Base-by-base conservation (phyloP, 1,139 yeast species). In the Protomyces lactucae-debilis region DNA sequence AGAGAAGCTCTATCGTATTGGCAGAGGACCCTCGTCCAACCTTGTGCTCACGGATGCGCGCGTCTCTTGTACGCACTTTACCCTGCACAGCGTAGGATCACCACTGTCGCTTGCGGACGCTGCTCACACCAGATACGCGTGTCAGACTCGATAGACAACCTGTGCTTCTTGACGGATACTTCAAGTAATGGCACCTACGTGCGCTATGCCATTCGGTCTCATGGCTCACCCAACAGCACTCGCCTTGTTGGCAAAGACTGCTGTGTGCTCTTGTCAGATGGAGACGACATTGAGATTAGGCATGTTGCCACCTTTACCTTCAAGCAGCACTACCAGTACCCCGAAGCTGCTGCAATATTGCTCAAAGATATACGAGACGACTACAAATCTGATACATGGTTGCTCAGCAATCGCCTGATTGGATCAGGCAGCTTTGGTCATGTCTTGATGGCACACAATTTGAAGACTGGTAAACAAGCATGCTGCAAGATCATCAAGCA, bases 401-500 rank as follows among this genome's bases (percentile, higher is more conserved):
- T 66, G 4, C 73, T 84, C 5, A 71, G 79, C 2, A 72, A 78
- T 3, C 76, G 78, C 43, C 70, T 81, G 2, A 72, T 85, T 37
- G 89, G 89, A 0, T 75, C 77, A 53, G 90, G 90, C 0, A 81
- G 87, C 0, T 85, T 84, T 77, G 88, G 88, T 0, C 78, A 80
- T 54, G 87, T 81, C 40, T 64, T 63, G 53, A 53, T 72, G 66
- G 73, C 72, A 1, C 46, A 51, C 23, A 57, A 68, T 28, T 40
- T 37, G 12, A 36, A 55, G 18, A 64, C 70, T 3, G 65, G 67
- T 14, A 64, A 63, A 40, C 74, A 72, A 60, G 66, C 67, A 6
- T 74, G 74, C 37, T 72, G 74, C 64, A 72, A 72, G 60, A 66
- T 72, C 28, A 67, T 69, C 12, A 70, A 65, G 60, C 68, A n/a